Conservation (phyloP, 495 filamentous ascomycete genomes). For the Amniculicola lignicola region DNA sequence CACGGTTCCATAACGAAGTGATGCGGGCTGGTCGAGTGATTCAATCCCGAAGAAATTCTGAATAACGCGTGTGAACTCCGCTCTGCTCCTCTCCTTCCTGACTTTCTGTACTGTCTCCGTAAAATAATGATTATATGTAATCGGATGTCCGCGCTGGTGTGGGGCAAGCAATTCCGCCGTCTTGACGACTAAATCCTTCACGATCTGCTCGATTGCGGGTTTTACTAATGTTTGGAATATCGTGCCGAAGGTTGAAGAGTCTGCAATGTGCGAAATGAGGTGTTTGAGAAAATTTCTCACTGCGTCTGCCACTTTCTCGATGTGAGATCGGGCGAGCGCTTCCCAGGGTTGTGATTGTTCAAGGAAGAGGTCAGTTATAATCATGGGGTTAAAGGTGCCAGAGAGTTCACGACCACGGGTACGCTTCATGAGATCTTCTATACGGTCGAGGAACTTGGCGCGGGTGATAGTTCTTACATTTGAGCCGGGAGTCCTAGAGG, state of each 20-base stretch:
- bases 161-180: slow-evolving; percentile 2
- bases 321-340: not conserved
- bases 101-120: slow-evolving; percentile 17
- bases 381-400: slow-evolving; percentile 10
- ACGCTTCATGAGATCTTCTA: slow-evolving; percentile 7
- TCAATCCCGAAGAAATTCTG: not conserved
- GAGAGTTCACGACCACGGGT: slow-evolving; percentile 6
- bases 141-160: slow-evolving; percentile 17
- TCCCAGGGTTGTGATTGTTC: slow-evolving; percentile 13
- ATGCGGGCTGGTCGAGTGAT: not conserved
- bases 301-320: slow-evolving; percentile 4
- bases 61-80: not conserved
- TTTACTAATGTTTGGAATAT: slow-evolving; percentile 12
- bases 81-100: not conserved
- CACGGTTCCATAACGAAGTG: not conserved
- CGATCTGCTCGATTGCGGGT: not conserved
- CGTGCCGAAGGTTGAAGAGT: not conserved
- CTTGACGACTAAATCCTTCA: slow-evolving; percentile 5
- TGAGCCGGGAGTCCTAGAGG: not conserved
- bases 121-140: slow-evolving; percentile 23
- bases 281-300: not conserved
- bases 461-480: slow-evolving; percentile 3
- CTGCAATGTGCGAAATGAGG: not conserved
- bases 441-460: slow-evolving; percentile 1
- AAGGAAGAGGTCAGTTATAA: slow-evolving; percentile 7